Evolutionary conservation across 176 grass and related monocot genomes (phyloP).

Genomic region (Oryza longistaminata): DNA sequence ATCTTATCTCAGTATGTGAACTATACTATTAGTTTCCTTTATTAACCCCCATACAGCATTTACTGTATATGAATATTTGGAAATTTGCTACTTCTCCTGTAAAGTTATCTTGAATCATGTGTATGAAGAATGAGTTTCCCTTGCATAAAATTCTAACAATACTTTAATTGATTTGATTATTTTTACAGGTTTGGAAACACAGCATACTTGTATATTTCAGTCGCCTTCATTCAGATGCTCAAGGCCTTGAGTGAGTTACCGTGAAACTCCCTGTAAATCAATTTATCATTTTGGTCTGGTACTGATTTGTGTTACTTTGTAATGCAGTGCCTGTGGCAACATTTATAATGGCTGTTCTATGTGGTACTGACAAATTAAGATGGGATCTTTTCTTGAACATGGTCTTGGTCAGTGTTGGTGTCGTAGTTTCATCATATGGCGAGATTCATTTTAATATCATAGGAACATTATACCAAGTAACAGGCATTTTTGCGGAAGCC

Average conservation of each 20-base stretch:
- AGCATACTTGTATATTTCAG: constrained; percentile 97
- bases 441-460: constrained; percentile 98
- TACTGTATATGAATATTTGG: constrained; percentile 5
- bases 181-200: constrained; percentile 93
- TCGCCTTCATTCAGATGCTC: constrained; percentile 99
- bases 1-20: not conserved
- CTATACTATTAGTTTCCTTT: not conserved
- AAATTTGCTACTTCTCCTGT: not conserved
- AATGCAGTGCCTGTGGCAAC: constrained; percentile 98
- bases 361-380: constrained; percentile 95
- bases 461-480: constrained; percentile 95
- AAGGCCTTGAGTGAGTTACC: constrained; percentile 95
- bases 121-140: not conserved
- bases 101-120: constrained; percentile 10
- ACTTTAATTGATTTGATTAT: constrained; percentile 29
- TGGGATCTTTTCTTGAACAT: constrained; percentile 94
- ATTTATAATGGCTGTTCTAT: constrained; percentile 94
- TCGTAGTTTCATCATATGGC: constrained; percentile 94
- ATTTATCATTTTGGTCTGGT: not conserved
- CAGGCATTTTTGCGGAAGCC: constrained; percentile 97
- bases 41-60: not conserved
- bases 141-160: not conserved
- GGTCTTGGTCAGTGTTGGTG: constrained; percentile 96
- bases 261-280: constrained; percentile 18
- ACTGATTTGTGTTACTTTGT: constrained; percentile 34